Evolutionary conservation across 192 early-diverging fungal species (phyloP), one percentile per base, ranked within the genome.

Genomic region (Anaeromyces robustus): DNA sequence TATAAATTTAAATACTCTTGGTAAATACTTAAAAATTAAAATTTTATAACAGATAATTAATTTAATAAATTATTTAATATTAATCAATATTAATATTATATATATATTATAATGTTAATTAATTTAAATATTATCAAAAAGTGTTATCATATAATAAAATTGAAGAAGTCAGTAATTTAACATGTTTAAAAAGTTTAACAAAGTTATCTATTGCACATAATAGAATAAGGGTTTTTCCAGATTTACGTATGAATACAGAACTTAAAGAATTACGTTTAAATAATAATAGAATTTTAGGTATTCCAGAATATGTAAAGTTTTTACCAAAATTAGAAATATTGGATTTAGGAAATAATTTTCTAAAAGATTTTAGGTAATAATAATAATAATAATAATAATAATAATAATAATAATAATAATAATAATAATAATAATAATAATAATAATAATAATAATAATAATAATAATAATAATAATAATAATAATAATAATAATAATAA

Each of bases 181-280:
- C 87, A 0, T 79, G 80, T 30, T 84, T 94, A 18, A 83, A 84
- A 16, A 85, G 91, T 78, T 88, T 96, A 19, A 91, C 90, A 18
- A 96, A 96, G 80, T 87, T 96, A 4, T 93, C 92, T 12, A 89
- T 89, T 17, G 89, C 94, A 3, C 93, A 95, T 83, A 96, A 96
- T 81, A 80, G 83, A 22, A 82, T 96, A 31, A 85, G 86, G 29
- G 82, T 85, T 31, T 89, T 95, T 68, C 94, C 95, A 0, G 92
- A 93, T 81, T 85, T 94, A 7, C 86, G 90, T 0, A 82, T 83
- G 19, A 32, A 80, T 13, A 87, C 90, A 29, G 68, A 87, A 37
- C 85, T 96, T 6, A 90, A 91, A 81, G 94, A 96, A 81, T 82
- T 95, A 29, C 84, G 94, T 59, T 82, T 96, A 77, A 92, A 91